phyloP scores from a whole-genome alignment of 495 filamentous ascomycete genomes.

The Bathelium albidoporum region DNA sequence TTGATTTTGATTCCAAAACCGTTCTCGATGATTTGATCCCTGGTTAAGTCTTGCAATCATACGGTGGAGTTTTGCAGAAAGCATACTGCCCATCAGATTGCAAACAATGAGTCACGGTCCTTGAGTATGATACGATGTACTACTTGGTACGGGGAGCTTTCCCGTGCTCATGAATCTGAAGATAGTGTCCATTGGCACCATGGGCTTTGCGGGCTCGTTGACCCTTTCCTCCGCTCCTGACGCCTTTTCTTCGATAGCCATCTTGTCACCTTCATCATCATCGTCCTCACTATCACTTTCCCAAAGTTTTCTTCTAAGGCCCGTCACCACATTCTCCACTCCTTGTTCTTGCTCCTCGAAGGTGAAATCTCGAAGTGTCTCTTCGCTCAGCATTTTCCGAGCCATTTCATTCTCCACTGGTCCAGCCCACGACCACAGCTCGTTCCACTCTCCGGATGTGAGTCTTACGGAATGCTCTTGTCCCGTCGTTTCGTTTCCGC shows the following conservation, averaged over 20 bases:
- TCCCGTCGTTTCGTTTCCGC: constrained; percentile 7
- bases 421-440: constrained; percentile 25
- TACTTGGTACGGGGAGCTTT: background rate
- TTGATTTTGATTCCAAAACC: background rate
- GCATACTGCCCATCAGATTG: background rate
- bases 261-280: constrained; percentile 17
- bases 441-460: constrained; percentile 7
- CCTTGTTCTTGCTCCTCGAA: constrained; percentile 56
- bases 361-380: constrained; percentile 49
- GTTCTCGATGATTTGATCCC: background rate
- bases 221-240: constrained; percentile 1
- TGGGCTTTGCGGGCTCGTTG: constrained; percentile 3
- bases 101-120: background rate
- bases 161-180: constrained; percentile 15
- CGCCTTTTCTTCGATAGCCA: background rate
- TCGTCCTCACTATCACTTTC: constrained; percentile 14
- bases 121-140: background rate
- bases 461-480: constrained; percentile 22
- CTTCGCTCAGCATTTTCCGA: constrained; percentile 20
- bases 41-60: background rate
- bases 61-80: background rate
- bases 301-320: constrained; percentile 37
- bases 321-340: constrained; percentile 60
- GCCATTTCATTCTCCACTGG: constrained; percentile 36
- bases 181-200: constrained; percentile 6